These are phyloP conservation scores for Solanum chiquidenum DNA, from an alignment of 257 asterid genomes.

Conservation along the genomic window DNA sequence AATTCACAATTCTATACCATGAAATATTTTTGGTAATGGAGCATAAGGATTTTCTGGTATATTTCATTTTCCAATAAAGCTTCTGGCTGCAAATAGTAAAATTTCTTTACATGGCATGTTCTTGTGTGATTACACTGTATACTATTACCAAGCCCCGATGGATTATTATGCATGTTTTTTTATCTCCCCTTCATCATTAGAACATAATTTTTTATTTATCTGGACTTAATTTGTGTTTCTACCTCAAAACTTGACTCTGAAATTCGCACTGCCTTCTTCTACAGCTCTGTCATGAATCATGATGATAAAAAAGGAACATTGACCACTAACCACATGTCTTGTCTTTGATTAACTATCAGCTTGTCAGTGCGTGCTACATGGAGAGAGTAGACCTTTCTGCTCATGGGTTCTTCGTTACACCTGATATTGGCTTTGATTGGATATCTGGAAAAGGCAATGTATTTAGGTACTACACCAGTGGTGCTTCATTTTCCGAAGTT, in stretches of 20 bases:
- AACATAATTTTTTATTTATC: not conserved
- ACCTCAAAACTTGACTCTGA: not conserved
- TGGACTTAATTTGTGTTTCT: not conserved
- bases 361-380: conserved; percentile 68
- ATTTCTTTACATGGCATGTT: not conserved
- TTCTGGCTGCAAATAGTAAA: not conserved
- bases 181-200: not conserved
- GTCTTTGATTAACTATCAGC: conserved; percentile 35
- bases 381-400: conserved; percentile 94
- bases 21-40: not conserved
- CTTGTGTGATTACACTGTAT: not conserved
- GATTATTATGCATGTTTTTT: not conserved
- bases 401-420: conserved; percentile 77
- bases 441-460: conserved; percentile 58
- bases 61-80: not conserved
- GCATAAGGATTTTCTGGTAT: not conserved
- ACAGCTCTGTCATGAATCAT: not conserved
- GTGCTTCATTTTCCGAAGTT: conserved; percentile 91
- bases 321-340: not conserved
- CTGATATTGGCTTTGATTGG: conserved; percentile 85
- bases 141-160: not conserved
- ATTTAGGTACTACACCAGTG: conserved; percentile 74
- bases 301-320: not conserved
- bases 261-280: not conserved
- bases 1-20: not conserved